Base-by-base conservation (phyloP, 345 rosid genomes). In the Camelina neglecta region DNA sequence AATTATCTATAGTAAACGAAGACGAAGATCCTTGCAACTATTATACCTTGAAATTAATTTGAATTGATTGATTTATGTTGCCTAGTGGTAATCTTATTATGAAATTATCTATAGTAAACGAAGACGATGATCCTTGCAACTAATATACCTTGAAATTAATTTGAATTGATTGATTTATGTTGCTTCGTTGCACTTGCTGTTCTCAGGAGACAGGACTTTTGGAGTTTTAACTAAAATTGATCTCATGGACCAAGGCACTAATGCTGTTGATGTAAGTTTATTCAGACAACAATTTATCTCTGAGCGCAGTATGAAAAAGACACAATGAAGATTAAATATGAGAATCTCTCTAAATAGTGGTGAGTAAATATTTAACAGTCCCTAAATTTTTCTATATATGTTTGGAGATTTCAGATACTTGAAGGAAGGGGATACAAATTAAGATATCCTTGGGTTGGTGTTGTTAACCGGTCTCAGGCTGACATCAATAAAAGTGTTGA, bases 401-500 rank as follows among this genome's bases (percentile, higher is more conserved):
- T 67, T 50, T 73, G 44, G 60, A 23, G 44, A 59, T 71, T 78
- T 62, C 63, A 94, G 97, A 92, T 94, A 65, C 87, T 94, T 75
- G 98, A 92, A 88, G 98, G 95, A 79, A 89, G 77, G 77, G 79
- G 96, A 73, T 94, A 92, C 79, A 90, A 88, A 81, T 85, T 94
- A 63, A 90, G 88, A 76, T 94, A 44, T 82, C 95, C 96, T 59
- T 94, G 98, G 98, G 84, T 94, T 64, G 98, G 98, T 53, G 96
- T 94, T 74, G 98, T 94, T 42, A 94, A 94, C 81, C 97, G 97
- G 76, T 94, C 98, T 75, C 98, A 92, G 82, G 97, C 97, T 84
- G 98, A 92, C 72, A 94, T 92, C 11, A 94, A 94, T 69, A 92
- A 89, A 83, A 94, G 95, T 65, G 97, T 94, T 65, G 98, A 94